Evolutionary conservation across 2,329 filamentous ascomycete genomes (phyloP).

Genomic region (Epichloe sibirici): DNA sequence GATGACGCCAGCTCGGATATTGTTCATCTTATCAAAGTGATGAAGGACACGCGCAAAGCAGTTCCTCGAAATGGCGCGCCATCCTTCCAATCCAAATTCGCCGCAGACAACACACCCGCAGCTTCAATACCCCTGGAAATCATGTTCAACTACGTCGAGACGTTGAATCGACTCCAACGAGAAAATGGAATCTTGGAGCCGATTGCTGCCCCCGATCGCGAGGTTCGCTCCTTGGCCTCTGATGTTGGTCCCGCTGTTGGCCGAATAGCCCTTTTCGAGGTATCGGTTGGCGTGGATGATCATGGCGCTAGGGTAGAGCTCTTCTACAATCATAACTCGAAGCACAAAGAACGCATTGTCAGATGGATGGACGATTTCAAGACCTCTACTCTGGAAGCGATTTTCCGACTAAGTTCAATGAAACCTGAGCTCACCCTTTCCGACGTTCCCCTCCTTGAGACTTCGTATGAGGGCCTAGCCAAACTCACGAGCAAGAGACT

Average conservation of each 20-base stretch:
- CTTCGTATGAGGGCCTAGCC: constrained; percentile 32
- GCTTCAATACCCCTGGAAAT: constrained; percentile 42
- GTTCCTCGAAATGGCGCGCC: constrained; percentile 32
- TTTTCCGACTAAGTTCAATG: constrained; percentile 27
- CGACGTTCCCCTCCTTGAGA: constrained; percentile 35
- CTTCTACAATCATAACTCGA: constrained; percentile 29
- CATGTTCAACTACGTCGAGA: constrained; percentile 44
- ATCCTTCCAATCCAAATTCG: constrained; percentile 36
- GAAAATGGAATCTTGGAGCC: constrained; percentile 38
- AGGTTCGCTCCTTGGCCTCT: constrained; percentile 25
- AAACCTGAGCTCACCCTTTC: constrained; percentile 36
- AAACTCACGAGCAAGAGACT: constrained; percentile 31
- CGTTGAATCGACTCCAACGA: constrained; percentile 34
- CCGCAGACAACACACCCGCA: constrained; percentile 18
- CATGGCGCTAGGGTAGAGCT: constrained; percentile 31
- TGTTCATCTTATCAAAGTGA: constrained; percentile 35
- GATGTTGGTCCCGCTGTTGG: constrained; percentile 34
- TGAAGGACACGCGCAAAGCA: constrained; percentile 39
- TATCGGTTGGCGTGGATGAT: constrained; percentile 34
- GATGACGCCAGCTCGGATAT: constrained; percentile 35
- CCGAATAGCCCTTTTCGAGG: constrained; percentile 38
- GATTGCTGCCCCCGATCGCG: constrained; percentile 27
- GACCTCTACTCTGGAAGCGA: constrained; percentile 30
- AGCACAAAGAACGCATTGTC: constrained; percentile 29
- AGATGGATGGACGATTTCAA: constrained; percentile 37